phyloP scores from a whole-genome alignment of 2,329 filamentous ascomycete species.

The Alternaria tenuissima region DNA sequence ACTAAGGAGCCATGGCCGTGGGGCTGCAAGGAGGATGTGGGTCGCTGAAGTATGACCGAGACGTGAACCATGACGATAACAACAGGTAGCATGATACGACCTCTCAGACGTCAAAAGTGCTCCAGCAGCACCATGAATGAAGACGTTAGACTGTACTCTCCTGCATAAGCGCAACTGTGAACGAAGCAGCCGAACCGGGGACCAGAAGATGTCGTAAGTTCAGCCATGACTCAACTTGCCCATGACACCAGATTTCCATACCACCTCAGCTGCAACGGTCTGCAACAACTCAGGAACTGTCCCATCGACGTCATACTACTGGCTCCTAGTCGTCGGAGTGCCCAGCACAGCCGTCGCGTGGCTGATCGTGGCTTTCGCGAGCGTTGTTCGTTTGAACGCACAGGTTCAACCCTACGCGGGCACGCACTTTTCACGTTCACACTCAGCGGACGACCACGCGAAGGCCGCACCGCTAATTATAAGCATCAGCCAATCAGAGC shows the following conservation, averaged over 20 bases:
- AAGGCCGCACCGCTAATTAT: slow-evolving; percentile 47
- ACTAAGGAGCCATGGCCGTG: slow-evolving; percentile 64
- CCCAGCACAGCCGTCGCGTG: slow-evolving; percentile 49
- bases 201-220: slow-evolving; percentile 22
- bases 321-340: slow-evolving; percentile 34
- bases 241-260: slow-evolving; percentile 42
- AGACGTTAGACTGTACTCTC: slow-evolving; percentile 42
- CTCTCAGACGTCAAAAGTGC: slow-evolving; percentile 42
- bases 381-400: slow-evolving; percentile 30
- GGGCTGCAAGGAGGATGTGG: slow-evolving; percentile 31
- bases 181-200: slow-evolving; percentile 30
- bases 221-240: slow-evolving; percentile 46
- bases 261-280: slow-evolving; percentile 44
- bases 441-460: slow-evolving; percentile 42
- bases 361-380: slow-evolving; percentile 42
- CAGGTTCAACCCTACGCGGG: slow-evolving; percentile 33
- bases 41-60: slow-evolving; percentile 35
- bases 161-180: slow-evolving; percentile 47
- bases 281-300: slow-evolving; percentile 31
- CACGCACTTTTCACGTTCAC: slow-evolving; percentile 33
- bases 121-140: slow-evolving; percentile 39
- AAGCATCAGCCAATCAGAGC: slow-evolving; percentile 37
- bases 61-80: slow-evolving; percentile 35
- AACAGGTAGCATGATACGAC: slow-evolving; percentile 36
- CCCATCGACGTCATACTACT: slow-evolving; percentile 43